Evolutionary conservation across 495 filamentous ascomycete genomes (phyloP).

Genomic region (Trichoderma parareesei): DNA sequence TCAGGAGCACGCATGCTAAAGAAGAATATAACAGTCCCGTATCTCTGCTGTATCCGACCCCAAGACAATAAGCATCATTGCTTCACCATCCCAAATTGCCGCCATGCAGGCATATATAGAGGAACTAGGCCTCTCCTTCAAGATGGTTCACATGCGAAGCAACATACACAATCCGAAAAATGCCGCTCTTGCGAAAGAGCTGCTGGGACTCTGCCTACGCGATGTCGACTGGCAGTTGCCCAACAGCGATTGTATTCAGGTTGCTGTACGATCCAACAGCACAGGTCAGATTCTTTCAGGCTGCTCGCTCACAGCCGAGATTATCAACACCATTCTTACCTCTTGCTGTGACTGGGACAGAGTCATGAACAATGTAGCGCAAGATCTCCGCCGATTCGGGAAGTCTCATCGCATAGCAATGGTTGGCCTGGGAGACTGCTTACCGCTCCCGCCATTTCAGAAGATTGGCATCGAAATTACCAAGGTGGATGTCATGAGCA

Average conservation of each 20-base stretch:
- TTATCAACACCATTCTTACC: slow-evolving; percentile 25
- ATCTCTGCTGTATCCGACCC: background rate
- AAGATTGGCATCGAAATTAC: slow-evolving; percentile 19
- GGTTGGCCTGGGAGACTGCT: slow-evolving; percentile 27
- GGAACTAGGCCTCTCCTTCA: background rate
- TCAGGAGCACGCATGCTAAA: background rate
- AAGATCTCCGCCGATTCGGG: slow-evolving; percentile 18
- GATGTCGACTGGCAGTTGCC: slow-evolving; percentile 17
- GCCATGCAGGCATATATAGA: background rate
- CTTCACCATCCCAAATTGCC: background rate
- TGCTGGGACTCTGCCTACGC: background rate
- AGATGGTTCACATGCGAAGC: slow-evolving; percentile 2
- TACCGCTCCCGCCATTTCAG: slow-evolving; percentile 25
- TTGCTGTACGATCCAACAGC: slow-evolving; percentile 23
- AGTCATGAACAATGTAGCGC: slow-evolving; percentile 21
- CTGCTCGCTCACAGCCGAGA: slow-evolving; percentile 23
- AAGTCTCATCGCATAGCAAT: slow-evolving; percentile 17
- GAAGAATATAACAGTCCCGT: background rate
- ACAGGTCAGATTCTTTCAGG: slow-evolving; percentile 16
- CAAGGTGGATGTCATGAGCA: slow-evolving; percentile 15
- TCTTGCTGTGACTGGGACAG: slow-evolving; percentile 29
- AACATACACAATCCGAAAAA: slow-evolving; percentile 4
- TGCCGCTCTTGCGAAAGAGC: background rate
- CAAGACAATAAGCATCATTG: slow-evolving; percentile 6
- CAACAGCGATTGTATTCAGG: slow-evolving; percentile 16